Conservation (phyloP, 2,329 filamentous ascomycete species). For the Diaporthe sp. region DNA sequence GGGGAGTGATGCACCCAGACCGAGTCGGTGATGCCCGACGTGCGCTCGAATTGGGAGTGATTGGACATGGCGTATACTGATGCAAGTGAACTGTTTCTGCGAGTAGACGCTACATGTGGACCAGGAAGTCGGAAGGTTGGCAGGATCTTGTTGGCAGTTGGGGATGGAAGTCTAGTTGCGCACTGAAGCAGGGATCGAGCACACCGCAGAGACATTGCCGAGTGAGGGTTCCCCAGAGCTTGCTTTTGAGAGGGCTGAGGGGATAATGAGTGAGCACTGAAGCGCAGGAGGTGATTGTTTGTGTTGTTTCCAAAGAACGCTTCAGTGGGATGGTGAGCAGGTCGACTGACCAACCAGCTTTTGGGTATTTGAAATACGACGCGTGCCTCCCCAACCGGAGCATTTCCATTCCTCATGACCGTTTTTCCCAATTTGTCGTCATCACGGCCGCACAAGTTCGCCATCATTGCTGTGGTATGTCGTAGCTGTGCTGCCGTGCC, state of each 20-base stretch:
- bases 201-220: too few species aligned
- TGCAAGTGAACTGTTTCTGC: neutral
- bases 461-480: neutral
- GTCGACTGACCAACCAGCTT: neutral
- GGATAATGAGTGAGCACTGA: neutral
- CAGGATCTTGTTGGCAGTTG: neutral
- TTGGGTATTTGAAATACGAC: neutral
- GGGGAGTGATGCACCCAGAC: slow-evolving; percentile 64
- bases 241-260: neutral
- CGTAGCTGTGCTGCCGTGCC: neutral
- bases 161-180: neutral
- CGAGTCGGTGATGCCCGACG: slow-evolving; percentile 60
- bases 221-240: neutral
- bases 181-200: neutral
- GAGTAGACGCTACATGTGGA: neutral
- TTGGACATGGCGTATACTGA: neutral
- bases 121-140: neutral
- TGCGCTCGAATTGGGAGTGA: slow-evolving; percentile 45
- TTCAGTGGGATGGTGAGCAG: too few species aligned
- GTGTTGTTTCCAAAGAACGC: neutral
- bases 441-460: neutral
- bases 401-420: neutral
- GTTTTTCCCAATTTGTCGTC: too few species aligned
- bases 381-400: neutral
- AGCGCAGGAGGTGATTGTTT: neutral